A percentile compares a stretch with the other conserved stretches of the same genome.
Evolutionary conservation across 371 early-diverging fungal species (phyloP).

Genomic region (Mortierella sp.): DNA sequence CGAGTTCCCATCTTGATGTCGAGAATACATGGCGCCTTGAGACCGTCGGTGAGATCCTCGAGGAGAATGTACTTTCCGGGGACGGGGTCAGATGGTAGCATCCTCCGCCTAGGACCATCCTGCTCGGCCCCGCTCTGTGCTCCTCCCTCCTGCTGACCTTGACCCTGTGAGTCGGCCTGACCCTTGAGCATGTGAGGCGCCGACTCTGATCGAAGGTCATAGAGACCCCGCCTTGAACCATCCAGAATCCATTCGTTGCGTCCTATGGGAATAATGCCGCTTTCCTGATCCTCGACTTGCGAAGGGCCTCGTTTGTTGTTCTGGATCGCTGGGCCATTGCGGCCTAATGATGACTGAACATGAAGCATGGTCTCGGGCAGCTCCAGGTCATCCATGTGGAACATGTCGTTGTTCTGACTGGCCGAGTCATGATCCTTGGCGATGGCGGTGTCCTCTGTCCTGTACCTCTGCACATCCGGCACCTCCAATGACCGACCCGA

Average conservation of each 20-base stretch:
- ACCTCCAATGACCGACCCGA: conserved; percentile 15
- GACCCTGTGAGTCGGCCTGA: conserved; percentile 37
- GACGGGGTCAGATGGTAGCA: conserved; percentile 58
- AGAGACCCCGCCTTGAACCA: conserved; percentile 23
- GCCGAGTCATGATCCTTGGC: conserved; percentile 15
- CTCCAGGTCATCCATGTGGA: conserved; percentile 60
- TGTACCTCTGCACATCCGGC: conserved; percentile 12
- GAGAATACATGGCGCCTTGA: conserved; percentile 91
- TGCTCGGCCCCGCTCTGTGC: conserved; percentile 20
- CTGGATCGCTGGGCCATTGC: conserved; percentile 21
- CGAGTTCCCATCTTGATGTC: conserved; percentile 99
- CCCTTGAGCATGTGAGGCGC: conserved; percentile 17
- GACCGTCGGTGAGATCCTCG: conserved; percentile 92
- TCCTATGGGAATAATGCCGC: conserved; percentile 19
- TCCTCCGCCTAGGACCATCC: conserved; percentile 20
- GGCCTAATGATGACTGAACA: conserved; percentile 2
- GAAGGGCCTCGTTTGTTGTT: conserved; percentile 17
- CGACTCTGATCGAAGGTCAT: conserved; percentile 24
- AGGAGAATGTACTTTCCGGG: conserved; percentile 86
- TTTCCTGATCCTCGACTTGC: conserved; percentile 4
- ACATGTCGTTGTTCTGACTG: conserved; percentile 39
- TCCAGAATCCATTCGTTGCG: conserved; percentile 55
- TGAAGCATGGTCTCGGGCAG: conserved; percentile 27
- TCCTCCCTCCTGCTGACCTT: conserved; percentile 44
- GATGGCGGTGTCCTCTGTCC: conserved; percentile 1